Conservation (phyloP, 768 basidiomycete genomes). For the Cystobasidium onofrii region DNA sequence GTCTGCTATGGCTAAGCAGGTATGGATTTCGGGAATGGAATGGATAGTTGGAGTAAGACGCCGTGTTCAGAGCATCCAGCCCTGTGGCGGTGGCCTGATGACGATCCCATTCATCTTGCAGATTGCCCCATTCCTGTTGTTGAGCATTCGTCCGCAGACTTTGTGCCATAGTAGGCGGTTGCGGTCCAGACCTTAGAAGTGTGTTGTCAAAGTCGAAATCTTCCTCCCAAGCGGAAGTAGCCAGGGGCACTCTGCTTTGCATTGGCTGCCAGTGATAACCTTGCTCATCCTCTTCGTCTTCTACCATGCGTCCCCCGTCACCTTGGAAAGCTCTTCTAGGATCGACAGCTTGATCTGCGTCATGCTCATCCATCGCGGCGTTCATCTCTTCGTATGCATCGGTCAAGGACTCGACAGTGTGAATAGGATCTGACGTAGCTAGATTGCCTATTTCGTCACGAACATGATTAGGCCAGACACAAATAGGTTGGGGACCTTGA, state of each 20-base stretch:
- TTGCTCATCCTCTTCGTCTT: conserved; percentile 24
- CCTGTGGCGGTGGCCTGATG: conserved; percentile 68
- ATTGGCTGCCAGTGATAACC: background rate
- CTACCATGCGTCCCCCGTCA: conserved; percentile 37
- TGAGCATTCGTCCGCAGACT: conserved; percentile 27
- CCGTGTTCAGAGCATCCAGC: conserved; percentile 47
- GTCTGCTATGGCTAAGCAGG: conserved; percentile 33
- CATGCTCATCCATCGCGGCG: conserved; percentile 17
- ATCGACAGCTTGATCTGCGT: conserved; percentile 19
- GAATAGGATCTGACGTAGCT: background rate
- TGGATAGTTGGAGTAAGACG: conserved; percentile 37
- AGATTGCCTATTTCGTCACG: background rate
- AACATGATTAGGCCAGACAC: background rate
- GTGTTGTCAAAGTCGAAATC: conserved; percentile 38
- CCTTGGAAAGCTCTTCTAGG: conserved; percentile 37
- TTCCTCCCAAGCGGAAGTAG: conserved; percentile 41
- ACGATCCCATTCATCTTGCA: conserved; percentile 71
- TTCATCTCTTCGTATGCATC: conserved; percentile 42
- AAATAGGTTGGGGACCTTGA: background rate
- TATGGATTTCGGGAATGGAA: conserved; percentile 31
- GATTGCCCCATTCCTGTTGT: conserved; percentile 55
- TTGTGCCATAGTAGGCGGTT: background rate
- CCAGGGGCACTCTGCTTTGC: conserved; percentile 36
- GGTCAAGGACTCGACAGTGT: conserved; percentile 25
- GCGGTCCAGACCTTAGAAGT: conserved; percentile 2